These are phyloP conservation scores for Hypoxylon sp. DNA, from an alignment of 2,329 filamentous ascomycete species.

Conservation along the genomic window DNA sequence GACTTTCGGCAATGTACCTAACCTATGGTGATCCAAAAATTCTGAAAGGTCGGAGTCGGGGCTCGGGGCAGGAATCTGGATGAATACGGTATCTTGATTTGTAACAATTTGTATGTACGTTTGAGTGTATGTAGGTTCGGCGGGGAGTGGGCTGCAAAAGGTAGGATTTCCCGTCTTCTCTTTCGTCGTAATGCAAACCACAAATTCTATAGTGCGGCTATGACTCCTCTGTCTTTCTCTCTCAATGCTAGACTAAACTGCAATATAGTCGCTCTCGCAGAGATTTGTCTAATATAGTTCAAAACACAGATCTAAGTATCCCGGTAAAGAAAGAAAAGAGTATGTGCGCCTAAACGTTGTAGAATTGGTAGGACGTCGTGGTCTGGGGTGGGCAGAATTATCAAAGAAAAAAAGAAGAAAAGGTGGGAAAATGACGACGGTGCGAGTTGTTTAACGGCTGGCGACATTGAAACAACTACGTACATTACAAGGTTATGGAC, in stretches of 20 bases:
- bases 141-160: conserved; percentile 25
- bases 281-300: conserved; percentile 33
- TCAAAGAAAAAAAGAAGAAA: conserved; percentile 35
- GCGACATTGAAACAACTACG: conserved; percentile 41
- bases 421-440: conserved; percentile 43
- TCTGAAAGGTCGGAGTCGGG: conserved; percentile 6
- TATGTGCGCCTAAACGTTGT: conserved; percentile 3
- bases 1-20: conserved; percentile 33
- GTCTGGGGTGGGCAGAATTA: conserved; percentile 34
- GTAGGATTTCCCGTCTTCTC: conserved; percentile 27
- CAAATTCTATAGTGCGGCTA: conserved; percentile 35
- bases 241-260: conserved; percentile 23
- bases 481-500: conserved; percentile 40
- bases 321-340: conserved; percentile 7
- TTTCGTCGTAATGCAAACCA: conserved; percentile 41
- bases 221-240: conserved; percentile 10
- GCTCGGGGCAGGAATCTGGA: conserved; percentile 8
- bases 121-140: conserved; percentile 24
- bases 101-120: conserved; percentile 26
- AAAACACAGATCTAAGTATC: conserved; percentile 29
- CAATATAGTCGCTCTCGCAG: conserved; percentile 33
- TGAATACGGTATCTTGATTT: conserved; percentile 25
- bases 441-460: conserved; percentile 38
- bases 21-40: conserved; percentile 28
- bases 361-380: conserved; percentile 9